Percentiles rank a stretch among this genome's conserved stretches.
Evolutionary conservation across 257 asterid genomes (phyloP).

Genomic region (Rubia yunnanensis): DNA sequence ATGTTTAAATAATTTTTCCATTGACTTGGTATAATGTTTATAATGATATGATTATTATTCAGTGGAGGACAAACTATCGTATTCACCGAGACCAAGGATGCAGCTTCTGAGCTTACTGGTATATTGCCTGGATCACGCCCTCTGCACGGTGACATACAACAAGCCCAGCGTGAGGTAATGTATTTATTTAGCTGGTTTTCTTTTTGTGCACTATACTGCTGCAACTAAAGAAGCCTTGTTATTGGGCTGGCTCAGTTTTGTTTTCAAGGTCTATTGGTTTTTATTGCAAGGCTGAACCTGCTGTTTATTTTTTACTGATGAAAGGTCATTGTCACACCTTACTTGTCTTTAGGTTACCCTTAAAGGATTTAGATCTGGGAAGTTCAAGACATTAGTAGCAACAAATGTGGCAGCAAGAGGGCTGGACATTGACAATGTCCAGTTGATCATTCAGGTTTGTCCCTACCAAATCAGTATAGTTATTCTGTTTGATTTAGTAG

Average conservation of each 20-base stretch:
- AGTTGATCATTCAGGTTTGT: slow-evolving; percentile 88
- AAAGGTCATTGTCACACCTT: background rate
- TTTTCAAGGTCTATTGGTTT: background rate
- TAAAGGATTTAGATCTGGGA: slow-evolving; percentile 81
- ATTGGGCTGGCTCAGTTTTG: background rate
- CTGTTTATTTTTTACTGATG: background rate
- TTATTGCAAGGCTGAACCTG: background rate
- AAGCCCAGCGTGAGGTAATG: slow-evolving; percentile 86
- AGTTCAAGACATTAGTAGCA: slow-evolving; percentile 76
- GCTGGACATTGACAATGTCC: slow-evolving; percentile 90
- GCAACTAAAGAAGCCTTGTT: too few relatives aligned
- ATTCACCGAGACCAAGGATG: slow-evolving; percentile 86
- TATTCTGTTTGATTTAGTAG: background rate
- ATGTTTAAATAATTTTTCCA: background rate
- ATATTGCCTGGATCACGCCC: slow-evolving; percentile 93
- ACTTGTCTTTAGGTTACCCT: slow-evolving; percentile 58
- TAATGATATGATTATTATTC: slow-evolving; percentile 11
- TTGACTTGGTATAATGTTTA: background rate
- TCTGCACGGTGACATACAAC: slow-evolving; percentile 96
- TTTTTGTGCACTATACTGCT: background rate
- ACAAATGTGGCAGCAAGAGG: slow-evolving; percentile 99
- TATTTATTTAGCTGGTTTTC: background rate
- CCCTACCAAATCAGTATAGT: background rate
- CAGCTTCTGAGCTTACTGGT: slow-evolving; percentile 87
- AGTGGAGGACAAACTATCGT: slow-evolving; percentile 95